phyloP scores from a whole-genome alignment of 306 rosid genomes.

The Fragaria ananassa region DNA sequence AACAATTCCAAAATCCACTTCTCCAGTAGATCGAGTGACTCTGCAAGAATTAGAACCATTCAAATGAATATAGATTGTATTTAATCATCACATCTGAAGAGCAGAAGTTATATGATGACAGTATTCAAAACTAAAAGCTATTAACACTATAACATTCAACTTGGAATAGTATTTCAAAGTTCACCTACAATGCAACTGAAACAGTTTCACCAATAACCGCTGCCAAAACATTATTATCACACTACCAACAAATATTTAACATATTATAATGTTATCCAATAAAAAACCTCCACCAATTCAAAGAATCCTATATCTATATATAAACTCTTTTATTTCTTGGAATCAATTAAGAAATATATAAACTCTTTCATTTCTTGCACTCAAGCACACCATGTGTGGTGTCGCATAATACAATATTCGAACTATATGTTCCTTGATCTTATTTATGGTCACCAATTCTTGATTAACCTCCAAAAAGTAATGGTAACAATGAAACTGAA shows the following conservation, averaged over 20 bases:
- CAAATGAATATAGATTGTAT: slow-evolving; percentile 3
- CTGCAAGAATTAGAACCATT: slow-evolving; percentile 39
- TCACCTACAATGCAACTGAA: not conserved
- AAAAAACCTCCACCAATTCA: not conserved
- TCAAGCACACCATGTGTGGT: not conserved
- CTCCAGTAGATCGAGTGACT: slow-evolving; percentile 84
- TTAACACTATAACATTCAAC: not conserved
- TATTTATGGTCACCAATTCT: not conserved
- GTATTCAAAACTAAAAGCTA: not conserved
- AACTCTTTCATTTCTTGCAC: not conserved
- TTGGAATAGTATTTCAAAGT: not conserved
- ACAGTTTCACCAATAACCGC: not conserved
- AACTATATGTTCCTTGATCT: not conserved
- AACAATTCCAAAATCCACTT: slow-evolving; percentile 81
- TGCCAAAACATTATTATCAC: not conserved
- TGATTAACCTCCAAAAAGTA: not conserved
- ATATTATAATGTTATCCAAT: not conserved
- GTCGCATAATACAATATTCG: not conserved
- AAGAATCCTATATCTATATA: not conserved
- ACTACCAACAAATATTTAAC: not conserved
- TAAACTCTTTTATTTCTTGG: no score
- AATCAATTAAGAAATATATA: not conserved
- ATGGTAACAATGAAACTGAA: slow-evolving; percentile 7
- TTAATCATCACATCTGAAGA: not conserved
- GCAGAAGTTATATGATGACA: not conserved